Evolutionary conservation across 805 yeast genomes (phyloP), one percentile per base, ranked within the genome.

Genomic region (Ogataea dorogensis): DNA sequence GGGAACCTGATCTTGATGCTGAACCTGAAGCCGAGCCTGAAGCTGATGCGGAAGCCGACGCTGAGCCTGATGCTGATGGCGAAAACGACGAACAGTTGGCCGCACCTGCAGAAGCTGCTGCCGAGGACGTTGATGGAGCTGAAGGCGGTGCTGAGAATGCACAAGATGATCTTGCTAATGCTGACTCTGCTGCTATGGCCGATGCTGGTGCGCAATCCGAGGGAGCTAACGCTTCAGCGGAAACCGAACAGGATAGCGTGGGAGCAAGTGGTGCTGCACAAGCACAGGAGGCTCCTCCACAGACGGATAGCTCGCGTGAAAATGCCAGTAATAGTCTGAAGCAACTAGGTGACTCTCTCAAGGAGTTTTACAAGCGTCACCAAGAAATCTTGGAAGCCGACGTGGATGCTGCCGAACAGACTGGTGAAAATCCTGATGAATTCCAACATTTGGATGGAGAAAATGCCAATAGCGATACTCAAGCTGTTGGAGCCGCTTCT

Each of bases 401-500:
- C 33, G 77, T 77, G 25, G 66, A 66, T 18, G 66, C 72, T 28
- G 64, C 56, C 17, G 79, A 79, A 9, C 71, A 75, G 35, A 78
- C 80, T 9, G 79, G 75, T 41, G 81, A 78, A 43, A 72, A 79
- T 33, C 89, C 94, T 0, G 95, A 87, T 53, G 95, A 87, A 51
- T 84, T 87, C 58, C 86, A 86, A 54, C 93, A 86, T 51, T 68
- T 82, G 33, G 86, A 84, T 24, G 89, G 88, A 31, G 89, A 81
- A 29, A 81, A 83, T 43, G 77, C 91, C 3, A 79, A 81, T 18
- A 70, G 66, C 38, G 89, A 86, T 32, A 86, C 95, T 0, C 98
- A 93, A 59, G 98, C 98, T 1, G 64, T 93, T 33, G 98, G 98
- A 15, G 80, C 89, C 28, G 95, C 96, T 5, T 77, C 78, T 42